phyloP scores from a whole-genome alignment of 768 basidiomycete species.

The Tricholoma terreum region DNA sequence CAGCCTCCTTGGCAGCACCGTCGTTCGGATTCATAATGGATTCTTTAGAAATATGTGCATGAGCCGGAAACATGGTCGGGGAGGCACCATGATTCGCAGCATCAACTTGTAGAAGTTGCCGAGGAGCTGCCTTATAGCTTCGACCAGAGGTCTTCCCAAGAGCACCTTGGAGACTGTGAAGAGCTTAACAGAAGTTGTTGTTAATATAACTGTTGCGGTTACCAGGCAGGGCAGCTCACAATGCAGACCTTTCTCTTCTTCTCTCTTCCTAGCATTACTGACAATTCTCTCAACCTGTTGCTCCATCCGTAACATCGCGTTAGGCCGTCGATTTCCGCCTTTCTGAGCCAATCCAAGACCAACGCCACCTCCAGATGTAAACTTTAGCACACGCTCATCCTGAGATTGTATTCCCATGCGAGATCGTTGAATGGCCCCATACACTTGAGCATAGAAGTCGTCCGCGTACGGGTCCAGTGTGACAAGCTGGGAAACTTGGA shows the following conservation, averaged over 20 bases:
- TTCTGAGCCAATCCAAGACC: slow-evolving; percentile 78
- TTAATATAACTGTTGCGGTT: neutral
- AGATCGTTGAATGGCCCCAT: slow-evolving; percentile 79
- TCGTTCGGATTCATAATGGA: slow-evolving; percentile 37
- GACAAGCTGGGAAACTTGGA: slow-evolving; percentile 97
- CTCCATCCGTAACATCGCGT: slow-evolving; percentile 90
- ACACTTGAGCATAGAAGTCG: slow-evolving; percentile 98
- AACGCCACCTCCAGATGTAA: slow-evolving; percentile 79
- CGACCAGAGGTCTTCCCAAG: slow-evolving; percentile 92
- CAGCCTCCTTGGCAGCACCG: slow-evolving; percentile 69
- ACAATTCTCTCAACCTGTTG: slow-evolving; percentile 96
- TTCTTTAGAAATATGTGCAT: slow-evolving; percentile 54
- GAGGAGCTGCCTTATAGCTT: slow-evolving; percentile 94
- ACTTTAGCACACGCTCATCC: slow-evolving; percentile 81
- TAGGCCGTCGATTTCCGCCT: slow-evolving; percentile 66
- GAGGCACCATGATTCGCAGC: slow-evolving; percentile 40
- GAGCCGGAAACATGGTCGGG: slow-evolving; percentile 42
- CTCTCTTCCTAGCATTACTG: slow-evolving; percentile 81
- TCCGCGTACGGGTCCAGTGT: slow-evolving; percentile 97
- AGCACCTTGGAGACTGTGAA: slow-evolving; percentile 85
- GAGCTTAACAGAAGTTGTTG: slow-evolving; percentile 35
- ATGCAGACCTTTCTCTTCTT: slow-evolving; percentile 78
- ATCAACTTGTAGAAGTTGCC: slow-evolving; percentile 91
- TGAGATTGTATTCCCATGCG: slow-evolving; percentile 68
- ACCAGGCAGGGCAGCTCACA: slow-evolving; percentile 28